Percentiles rank a stretch among this genome's conserved stretches.
Evolutionary conservation across 2,329 filamentous ascomycete genomes (phyloP).

Genomic region (Stemphylium vesicarium): DNA sequence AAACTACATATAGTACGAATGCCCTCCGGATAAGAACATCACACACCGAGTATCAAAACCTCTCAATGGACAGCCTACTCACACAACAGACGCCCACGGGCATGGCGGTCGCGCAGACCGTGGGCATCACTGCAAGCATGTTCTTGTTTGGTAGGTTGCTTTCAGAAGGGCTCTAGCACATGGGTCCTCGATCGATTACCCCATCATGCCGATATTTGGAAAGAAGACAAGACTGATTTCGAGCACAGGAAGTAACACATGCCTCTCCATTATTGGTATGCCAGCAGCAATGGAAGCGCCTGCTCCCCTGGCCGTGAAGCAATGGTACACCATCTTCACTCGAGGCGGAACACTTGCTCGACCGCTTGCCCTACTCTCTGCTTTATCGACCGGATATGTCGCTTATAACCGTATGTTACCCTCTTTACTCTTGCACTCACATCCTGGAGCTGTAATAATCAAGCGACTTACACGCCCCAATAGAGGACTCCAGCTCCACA

Average conservation of each 20-base stretch:
- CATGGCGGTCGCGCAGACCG: conserved; percentile 57
- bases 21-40: no score
- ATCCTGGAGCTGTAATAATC: background rate
- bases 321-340: conserved; percentile 59
- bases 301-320: conserved; percentile 60
- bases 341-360: conserved; percentile 51
- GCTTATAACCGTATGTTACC: conserved; percentile 50
- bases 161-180: no score
- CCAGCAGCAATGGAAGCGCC: conserved; percentile 64
- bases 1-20: background rate
- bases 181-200: no score
- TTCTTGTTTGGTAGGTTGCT: conserved; percentile 50
- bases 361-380: conserved; percentile 49
- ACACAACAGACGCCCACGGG: conserved; percentile 34
- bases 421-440: background rate
- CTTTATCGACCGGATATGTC: conserved; percentile 55
- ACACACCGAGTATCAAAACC: background rate
- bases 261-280: conserved; percentile 53
- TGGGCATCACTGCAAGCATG: conserved; percentile 60
- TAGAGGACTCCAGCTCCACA: conserved; percentile 37
- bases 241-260: conserved; percentile 6
- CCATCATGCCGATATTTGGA: no score
- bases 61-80: conserved; percentile 29
- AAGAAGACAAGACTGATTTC: background rate
- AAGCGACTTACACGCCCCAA: conserved; percentile 10